Conservation (phyloP, 441 rosid species). For the Jatropha multifida region DNA sequence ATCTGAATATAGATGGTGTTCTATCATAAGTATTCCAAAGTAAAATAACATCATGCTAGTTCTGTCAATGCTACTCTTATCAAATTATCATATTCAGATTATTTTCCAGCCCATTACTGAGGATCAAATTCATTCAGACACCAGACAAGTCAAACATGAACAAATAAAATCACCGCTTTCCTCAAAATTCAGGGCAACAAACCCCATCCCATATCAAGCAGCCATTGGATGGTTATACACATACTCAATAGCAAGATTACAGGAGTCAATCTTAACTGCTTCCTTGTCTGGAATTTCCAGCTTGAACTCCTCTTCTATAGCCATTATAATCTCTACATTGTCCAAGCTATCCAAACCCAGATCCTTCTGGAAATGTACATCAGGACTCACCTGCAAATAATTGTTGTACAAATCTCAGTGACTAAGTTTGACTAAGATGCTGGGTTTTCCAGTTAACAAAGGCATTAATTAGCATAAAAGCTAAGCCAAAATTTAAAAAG, state of each 20-base stretch:
- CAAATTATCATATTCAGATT: constrained; percentile 31
- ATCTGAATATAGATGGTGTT: not conserved
- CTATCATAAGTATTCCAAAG: constrained; percentile 5
- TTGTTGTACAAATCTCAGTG: constrained; percentile 1
- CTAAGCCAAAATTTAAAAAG: not conserved
- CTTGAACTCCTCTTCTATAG: constrained; percentile 92
- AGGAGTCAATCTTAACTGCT: constrained; percentile 86
- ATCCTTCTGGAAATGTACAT: constrained; percentile 91
- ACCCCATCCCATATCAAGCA: constrained; percentile 37
- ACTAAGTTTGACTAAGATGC: not conserved
- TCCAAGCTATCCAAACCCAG: constrained; percentile 92
- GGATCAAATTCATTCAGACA: constrained; percentile 25
- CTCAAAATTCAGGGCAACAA: constrained; percentile 25
- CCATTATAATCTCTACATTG: constrained; percentile 94
- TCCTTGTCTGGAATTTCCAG: constrained; percentile 92
- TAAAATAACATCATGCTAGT: constrained; percentile 17
- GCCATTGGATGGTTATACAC: constrained; percentile 85
- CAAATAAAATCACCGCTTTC: constrained; percentile 13
- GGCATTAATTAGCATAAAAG: not conserved
- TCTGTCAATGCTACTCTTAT: constrained; percentile 23
- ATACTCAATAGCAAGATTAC: constrained; percentile 80
- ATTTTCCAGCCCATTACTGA: constrained; percentile 36
- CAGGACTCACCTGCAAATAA: constrained; percentile 62
- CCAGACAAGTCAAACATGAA: constrained; percentile 25
- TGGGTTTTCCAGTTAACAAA: not conserved